Evolutionary conservation across 306 rosid species (phyloP), one percentile per base, ranked within the genome.

Genomic region (Abrus pulchellus): DNA sequence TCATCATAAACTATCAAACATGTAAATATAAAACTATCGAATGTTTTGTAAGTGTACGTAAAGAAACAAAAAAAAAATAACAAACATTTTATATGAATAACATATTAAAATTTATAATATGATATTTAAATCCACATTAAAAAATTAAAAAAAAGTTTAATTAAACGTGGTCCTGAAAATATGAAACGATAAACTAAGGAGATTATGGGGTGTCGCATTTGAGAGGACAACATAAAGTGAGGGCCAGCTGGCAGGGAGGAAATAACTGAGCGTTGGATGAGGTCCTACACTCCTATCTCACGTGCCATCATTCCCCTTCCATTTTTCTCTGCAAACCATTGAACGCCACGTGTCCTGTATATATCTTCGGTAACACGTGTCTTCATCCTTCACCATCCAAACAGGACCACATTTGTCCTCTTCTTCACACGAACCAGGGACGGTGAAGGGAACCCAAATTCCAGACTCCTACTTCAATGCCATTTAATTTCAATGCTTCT

Each of bases 321-420:
- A 20, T 20, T 20, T 14, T 20, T 59, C 34, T 6, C 43, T 36
- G 28, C 29, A 38, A 53, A 62, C 43, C 30, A 9, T 8, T 47
- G 3, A 0, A 20, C 6, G 47, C 79, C 84, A 72, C 84, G 78
- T 71, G 65, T 80, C n/a, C 12, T 5, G 5, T 0, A 0, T 13
- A 0, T 3, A 27, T 7, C 33, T 20, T 27, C 3, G 4, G 1
- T 1, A 5, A 80, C 73, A 73, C 83, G 56, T 63, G 80, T 63
- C 47, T 8, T 4, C 30, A 34, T 62, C 63, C 9, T 49, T 20
- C 76, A 76, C 12, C 55, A 73, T 72, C 80, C 75, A 54, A 85
- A 80, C 69, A 36, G 85, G 80, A 78, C 85, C 82, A 81, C 80
- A 45, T 78, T 59, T 76, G 82, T 73, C 81, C 75, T 80, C 85